These are phyloP conservation scores for Kluyveromyces wickerhamii DNA, from an alignment of 805 yeast genomes.

Conservation along the genomic window DNA sequence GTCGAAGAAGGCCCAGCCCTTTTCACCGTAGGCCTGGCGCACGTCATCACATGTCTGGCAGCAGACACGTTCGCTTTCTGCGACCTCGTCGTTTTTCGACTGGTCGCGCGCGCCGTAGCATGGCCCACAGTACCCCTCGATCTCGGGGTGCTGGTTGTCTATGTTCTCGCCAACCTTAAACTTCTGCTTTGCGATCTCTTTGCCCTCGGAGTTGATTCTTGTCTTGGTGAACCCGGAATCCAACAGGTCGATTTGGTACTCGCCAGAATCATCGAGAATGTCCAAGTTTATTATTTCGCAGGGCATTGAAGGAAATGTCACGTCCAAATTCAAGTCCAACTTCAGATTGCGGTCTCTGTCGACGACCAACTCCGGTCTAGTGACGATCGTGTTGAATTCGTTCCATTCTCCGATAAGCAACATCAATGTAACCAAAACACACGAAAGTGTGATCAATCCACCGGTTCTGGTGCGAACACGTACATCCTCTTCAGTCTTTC, in stretches of 20 bases:
- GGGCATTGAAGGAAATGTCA: conserved; percentile 78
- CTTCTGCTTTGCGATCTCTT: conserved; percentile 34
- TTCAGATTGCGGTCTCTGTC: conserved; percentile 73
- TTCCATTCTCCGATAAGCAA: conserved; percentile 67
- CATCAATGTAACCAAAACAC: conserved; percentile 51
- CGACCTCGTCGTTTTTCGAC: conserved; percentile 33
- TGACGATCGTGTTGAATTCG: conserved; percentile 60
- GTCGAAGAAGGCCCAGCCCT: conserved; percentile 84
- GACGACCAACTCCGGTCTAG: conserved; percentile 79
- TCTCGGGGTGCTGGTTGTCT: conserved; percentile 30
- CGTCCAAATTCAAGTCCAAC: conserved; percentile 71
- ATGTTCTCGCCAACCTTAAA: conserved; percentile 35
- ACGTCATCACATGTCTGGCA: conserved; percentile 85
- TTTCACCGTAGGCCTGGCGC: conserved; percentile 64
- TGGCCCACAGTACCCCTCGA: conserved; percentile 62
- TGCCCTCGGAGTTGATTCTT: conserved; percentile 51
- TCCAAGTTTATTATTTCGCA: conserved; percentile 79
- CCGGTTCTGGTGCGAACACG: conserved; percentile 83
- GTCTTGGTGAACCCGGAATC: conserved; percentile 64
- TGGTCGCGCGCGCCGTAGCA: conserved; percentile 83
- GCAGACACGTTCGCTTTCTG: conserved; percentile 43
- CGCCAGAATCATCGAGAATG: conserved; percentile 84
- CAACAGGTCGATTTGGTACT: conserved; percentile 63
- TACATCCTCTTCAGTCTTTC: conserved; percentile 92
- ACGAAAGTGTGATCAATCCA: conserved; percentile 73